Conservation (phyloP, 495 filamentous ascomycete genomes). For the Delitschia confertaspora region DNA sequence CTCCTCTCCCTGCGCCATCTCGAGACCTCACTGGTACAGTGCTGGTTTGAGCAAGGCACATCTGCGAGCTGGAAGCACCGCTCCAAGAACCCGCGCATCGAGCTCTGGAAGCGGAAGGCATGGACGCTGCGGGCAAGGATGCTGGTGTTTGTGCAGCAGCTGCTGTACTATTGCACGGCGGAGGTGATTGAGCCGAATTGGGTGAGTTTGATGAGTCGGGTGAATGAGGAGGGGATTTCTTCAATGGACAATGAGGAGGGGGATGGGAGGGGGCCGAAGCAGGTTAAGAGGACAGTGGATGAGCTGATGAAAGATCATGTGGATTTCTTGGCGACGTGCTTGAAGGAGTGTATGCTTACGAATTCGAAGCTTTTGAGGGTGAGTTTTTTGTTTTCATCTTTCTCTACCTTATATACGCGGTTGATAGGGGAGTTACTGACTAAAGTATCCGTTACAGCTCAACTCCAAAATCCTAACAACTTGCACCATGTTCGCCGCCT, state of each 20-base stretch:
- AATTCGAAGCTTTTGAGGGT: conserved; percentile 89
- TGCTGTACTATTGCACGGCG: conserved; percentile 90
- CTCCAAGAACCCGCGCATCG: conserved; percentile 61
- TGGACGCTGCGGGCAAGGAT: conserved; percentile 90
- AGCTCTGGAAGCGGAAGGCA: conserved; percentile 85
- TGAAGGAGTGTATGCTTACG: conserved; percentile 98
- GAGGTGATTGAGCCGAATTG: conserved; percentile 98
- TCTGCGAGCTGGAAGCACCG: conserved; percentile 76
- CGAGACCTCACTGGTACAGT: conserved; percentile 70
- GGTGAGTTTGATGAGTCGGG: conserved; percentile 77
- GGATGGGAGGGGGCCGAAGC: conserved; percentile 30
- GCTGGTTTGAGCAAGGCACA: conserved; percentile 85
- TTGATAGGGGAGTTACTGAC: not conserved
- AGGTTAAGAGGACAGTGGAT: conserved; percentile 78
- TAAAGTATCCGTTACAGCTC: conserved; percentile 52
- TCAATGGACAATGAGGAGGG: conserved; percentile 36
- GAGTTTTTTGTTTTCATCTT: conserved; percentile 27
- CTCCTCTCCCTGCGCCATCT: conserved; percentile 80
- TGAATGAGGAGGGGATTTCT: conserved; percentile 55
- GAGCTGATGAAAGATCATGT: conserved; percentile 99
- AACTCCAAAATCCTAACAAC: conserved; percentile 91
- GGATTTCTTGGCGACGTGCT: conserved; percentile 91
- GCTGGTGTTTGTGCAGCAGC: conserved; percentile 92
- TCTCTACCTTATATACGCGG: not conserved
- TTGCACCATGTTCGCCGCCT: conserved; percentile 84